These are phyloP conservation scores for Pharnaceum exiguum DNA, from an alignment of 148 eudicot genomes.

Conservation along the genomic window DNA sequence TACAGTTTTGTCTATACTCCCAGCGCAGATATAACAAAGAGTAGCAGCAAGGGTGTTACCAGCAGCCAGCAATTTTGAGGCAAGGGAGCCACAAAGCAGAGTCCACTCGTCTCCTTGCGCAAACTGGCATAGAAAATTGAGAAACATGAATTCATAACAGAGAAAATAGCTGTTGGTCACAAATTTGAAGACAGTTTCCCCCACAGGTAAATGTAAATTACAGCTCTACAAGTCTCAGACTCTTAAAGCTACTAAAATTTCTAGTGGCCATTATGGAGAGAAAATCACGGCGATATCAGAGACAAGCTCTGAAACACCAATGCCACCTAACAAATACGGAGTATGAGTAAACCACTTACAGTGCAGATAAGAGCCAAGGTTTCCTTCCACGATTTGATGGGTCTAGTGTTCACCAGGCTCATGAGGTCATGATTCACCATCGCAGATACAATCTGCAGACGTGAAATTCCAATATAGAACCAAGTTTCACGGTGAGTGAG, in stretches of 20 bases:
- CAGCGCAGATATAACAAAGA: conserved; percentile 91
- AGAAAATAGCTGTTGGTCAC: neutral
- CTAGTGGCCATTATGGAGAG: too few species aligned
- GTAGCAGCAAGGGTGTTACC: conserved; percentile 86
- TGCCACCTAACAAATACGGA: neutral
- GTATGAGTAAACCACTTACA: conserved; percentile 40
- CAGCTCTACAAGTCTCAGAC: too few species aligned
- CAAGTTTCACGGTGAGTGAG: neutral
- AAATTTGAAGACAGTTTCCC: too few species aligned
- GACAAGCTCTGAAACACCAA: too few species aligned
- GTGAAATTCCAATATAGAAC: neutral
- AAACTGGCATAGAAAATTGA: conserved; percentile 44
- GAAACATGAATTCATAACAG: conserved; percentile 2
- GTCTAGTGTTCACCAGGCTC: conserved; percentile 79
- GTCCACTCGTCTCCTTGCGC: conserved; percentile 90
- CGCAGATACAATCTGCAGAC: conserved; percentile 78
- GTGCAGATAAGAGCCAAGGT: conserved; percentile 96
- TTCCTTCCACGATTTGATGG: conserved; percentile 91
- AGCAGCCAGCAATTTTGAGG: conserved; percentile 71
- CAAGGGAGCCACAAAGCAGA: conserved; percentile 77
- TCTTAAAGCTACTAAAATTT: neutral
- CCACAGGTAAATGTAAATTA: too few species aligned
- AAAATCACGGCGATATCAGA: too few species aligned
- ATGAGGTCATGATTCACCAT: conserved; percentile 87
- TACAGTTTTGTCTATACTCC: conserved; percentile 87